Percentiles rank a stretch among this genome's conserved stretches.
Evolutionary conservation across 176 grass and related monocot species (phyloP).

Genomic region (Rhipidocladum racemiflorum): DNA sequence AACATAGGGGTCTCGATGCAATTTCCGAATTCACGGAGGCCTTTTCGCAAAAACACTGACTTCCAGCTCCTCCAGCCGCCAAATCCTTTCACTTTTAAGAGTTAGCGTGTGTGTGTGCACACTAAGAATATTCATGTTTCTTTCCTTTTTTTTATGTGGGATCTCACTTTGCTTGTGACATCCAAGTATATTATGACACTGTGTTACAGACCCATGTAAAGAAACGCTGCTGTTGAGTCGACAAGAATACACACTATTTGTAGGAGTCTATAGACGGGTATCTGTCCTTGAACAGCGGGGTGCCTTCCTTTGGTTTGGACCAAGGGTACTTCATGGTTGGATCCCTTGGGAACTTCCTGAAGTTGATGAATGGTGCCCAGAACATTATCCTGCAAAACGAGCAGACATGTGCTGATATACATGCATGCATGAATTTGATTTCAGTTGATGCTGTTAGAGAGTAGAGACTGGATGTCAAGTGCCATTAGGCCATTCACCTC

Average conservation of each 20-base stretch:
- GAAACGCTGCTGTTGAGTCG: not conserved
- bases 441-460: not conserved
- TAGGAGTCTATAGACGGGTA: constrained; percentile 34
- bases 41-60: too few relatives aligned
- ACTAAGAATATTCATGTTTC: not conserved
- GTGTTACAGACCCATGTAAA: constrained; percentile 25
- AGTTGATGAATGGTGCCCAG: constrained; percentile 93
- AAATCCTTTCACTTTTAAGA: too few relatives aligned
- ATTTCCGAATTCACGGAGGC: too few relatives aligned
- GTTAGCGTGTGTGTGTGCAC: too few relatives aligned
- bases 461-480: not conserved
- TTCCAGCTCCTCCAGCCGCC: too few relatives aligned
- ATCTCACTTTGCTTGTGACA: not conserved
- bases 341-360: constrained; percentile 91
- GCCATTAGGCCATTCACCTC: not conserved
- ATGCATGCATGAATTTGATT: not conserved
- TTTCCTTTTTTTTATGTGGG: constrained; percentile 4
- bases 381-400: constrained; percentile 53
- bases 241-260: not conserved
- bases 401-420: not conserved
- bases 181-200: constrained; percentile 11
- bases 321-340: constrained; percentile 92
- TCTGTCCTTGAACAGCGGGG: constrained; percentile 67
- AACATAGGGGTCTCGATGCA: too few relatives aligned
- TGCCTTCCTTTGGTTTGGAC: constrained; percentile 83